Conservation (phyloP, 495 filamentous ascomycete genomes). For the Aspergillus olivimuriae region DNA sequence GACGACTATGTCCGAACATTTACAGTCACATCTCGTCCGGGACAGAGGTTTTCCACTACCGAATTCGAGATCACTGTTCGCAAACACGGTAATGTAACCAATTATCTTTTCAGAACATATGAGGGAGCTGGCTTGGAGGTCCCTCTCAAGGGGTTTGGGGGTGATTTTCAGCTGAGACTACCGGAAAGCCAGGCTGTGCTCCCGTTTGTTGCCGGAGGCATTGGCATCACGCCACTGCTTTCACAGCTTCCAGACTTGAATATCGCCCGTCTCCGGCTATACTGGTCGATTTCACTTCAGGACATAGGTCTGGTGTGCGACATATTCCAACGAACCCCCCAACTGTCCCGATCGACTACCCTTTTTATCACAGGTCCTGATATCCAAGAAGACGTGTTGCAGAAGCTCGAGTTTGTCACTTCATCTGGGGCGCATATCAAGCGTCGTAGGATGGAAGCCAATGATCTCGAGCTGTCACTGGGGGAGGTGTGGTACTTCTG, state of each 20-base stretch:
- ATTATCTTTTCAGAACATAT: slow-evolving; percentile 54
- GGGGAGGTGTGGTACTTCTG: slow-evolving; percentile 63
- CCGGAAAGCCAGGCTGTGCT: slow-evolving; percentile 21
- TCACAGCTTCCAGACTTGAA: slow-evolving; percentile 50
- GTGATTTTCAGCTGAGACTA: slow-evolving; percentile 52
- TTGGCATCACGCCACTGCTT: slow-evolving; percentile 75
- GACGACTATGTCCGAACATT: slow-evolving; percentile 81
- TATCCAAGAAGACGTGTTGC: slow-evolving; percentile 10
- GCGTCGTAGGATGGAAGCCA: slow-evolving; percentile 46
- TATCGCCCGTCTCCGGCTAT: slow-evolving; percentile 40
- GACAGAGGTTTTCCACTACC: slow-evolving; percentile 25
- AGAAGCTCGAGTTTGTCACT: slow-evolving; percentile 19
- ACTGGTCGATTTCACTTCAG: slow-evolving; percentile 57
- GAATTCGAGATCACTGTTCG: slow-evolving; percentile 68
- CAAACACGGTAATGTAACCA: slow-evolving; percentile 60
- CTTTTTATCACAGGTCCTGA: slow-evolving; percentile 55
- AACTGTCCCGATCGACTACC: slow-evolving; percentile 43
- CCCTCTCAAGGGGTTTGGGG: slow-evolving; percentile 65
- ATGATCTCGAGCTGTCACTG: slow-evolving; percentile 42
- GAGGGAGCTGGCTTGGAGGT: slow-evolving; percentile 51
- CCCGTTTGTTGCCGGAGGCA: slow-evolving; percentile 64
- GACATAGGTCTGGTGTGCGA: slow-evolving; percentile 61
- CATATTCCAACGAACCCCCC: slow-evolving; percentile 44
- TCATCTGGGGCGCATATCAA: slow-evolving; percentile 36
- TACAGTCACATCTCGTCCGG: slow-evolving; percentile 59